Evolutionary conservation across 306 rosid genomes (phyloP).

Genomic region (Prinsepia uniflora): DNA sequence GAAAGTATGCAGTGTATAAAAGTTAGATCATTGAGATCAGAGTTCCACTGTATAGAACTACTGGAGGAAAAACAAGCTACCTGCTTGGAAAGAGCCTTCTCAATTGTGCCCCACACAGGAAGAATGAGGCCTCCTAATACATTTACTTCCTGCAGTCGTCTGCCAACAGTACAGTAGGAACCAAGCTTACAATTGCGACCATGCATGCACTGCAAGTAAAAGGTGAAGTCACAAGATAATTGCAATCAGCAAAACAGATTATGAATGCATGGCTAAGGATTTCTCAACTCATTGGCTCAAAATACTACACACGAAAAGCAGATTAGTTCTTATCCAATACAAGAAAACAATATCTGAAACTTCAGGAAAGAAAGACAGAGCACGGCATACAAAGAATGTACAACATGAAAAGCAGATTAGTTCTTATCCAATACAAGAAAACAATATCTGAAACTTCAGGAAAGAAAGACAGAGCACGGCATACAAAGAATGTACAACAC

Average conservation of each 20-base stretch:
- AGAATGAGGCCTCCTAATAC: constrained; percentile 93
- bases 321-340: neutral
- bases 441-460: neutral
- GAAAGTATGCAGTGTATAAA: neutral
- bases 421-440: neutral
- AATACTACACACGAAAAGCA: neutral
- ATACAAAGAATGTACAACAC: neutral
- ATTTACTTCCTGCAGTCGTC: constrained; percentile 96
- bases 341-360: neutral
- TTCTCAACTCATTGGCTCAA: neutral
- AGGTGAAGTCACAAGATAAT: constrained; percentile 17
- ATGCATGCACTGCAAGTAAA: constrained; percentile 85
- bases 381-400: no score
- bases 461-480: neutral
- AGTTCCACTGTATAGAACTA: neutral
- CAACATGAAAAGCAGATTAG: no score
- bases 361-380: neutral
- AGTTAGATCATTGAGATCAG: neutral
- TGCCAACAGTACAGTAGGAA: constrained; percentile 80
- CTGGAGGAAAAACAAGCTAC: constrained; percentile 32
- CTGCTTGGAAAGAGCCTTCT: constrained; percentile 96
- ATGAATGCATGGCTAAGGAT: neutral
- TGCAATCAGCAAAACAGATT: constrained; percentile 8
- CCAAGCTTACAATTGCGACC: constrained; percentile 97
- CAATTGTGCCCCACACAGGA: constrained; percentile 95